Percentiles rank a stretch among this genome's conserved stretches.
These are phyloP conservation scores for Cryphonectria parasitica DNA, from an alignment of 2,329 filamentous ascomycete genomes.

Conservation along the genomic window DNA sequence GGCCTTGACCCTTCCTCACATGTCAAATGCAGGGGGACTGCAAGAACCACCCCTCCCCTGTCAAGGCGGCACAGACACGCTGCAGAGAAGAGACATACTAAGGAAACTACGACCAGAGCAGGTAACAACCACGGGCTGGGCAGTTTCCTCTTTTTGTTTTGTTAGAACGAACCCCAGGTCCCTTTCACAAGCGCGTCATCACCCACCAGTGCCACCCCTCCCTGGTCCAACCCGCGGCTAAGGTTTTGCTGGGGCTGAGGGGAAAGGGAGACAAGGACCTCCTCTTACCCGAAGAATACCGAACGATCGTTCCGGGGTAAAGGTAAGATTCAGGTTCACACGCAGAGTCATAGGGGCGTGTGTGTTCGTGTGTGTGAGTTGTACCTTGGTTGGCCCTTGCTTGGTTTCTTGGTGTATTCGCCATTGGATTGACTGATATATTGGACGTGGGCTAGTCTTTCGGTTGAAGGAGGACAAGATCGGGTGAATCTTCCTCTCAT, in stretches of 20 bases:
- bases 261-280: conserved; percentile 14
- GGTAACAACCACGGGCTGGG: neutral
- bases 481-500: neutral
- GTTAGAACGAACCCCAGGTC: conserved; percentile 31
- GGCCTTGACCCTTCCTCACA: conserved; percentile 19
- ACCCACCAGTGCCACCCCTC: neutral
- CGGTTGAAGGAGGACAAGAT: neutral
- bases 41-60: conserved; percentile 1
- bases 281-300: conserved; percentile 31
- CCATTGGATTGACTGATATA: neutral
- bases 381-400: neutral
- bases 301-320: conserved; percentile 8
- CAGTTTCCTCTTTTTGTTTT: neutral
- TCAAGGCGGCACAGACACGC: neutral
- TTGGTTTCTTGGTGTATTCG: neutral
- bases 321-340: conserved; percentile 34
- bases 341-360: conserved; percentile 35
- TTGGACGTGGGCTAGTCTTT: neutral
- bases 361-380: neutral
- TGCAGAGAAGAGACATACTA: neutral
- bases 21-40: conserved; percentile 21
- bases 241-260: conserved; percentile 13
- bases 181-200: conserved; percentile 37
- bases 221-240: conserved; percentile 2
- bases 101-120: neutral